Evolutionary conservation across 225 moss, liverwort and hornwort species (phyloP).

Genomic region (Lunularia cruciata): DNA sequence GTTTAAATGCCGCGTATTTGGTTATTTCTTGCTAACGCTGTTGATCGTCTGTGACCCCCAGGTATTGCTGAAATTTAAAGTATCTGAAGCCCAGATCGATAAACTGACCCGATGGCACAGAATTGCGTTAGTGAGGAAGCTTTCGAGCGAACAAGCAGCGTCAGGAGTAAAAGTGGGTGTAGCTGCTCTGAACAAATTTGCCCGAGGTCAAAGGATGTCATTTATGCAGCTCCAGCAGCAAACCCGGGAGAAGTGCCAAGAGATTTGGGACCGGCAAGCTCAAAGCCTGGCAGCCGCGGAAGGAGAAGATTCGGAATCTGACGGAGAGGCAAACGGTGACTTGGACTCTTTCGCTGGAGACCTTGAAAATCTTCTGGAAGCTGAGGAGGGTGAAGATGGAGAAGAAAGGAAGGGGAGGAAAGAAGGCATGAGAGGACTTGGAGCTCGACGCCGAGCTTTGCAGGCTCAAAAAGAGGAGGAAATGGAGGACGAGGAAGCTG

Average conservation of each 20-base stretch:
- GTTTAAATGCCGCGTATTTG: too few relatives aligned
- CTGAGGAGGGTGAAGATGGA: constrained; percentile 95
- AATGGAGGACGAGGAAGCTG: constrained; percentile 96
- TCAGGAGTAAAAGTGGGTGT: constrained; percentile 95
- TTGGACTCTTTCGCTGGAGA: constrained; percentile 98
- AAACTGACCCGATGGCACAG: constrained; percentile 97
- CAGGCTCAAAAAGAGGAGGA: constrained; percentile 94
- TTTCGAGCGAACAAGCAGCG: constrained; percentile 99
- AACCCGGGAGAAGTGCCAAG: constrained; percentile 97
- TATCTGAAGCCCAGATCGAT: constrained; percentile 80
- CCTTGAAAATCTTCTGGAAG: constrained; percentile 94
- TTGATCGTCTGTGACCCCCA: constrained; percentile 20
- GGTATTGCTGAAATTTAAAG: constrained; percentile 94
- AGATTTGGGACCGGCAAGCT: constrained; percentile 96
- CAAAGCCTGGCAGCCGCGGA: constrained; percentile 86
- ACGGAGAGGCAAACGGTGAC: constrained; percentile 95
- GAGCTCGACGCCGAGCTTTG: constrained; percentile 82
- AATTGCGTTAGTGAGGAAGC: constrained; percentile 96
- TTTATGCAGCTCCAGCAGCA: constrained; percentile 98
- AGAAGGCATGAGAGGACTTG: constrained; percentile 92
- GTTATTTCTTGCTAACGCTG: too few relatives aligned
- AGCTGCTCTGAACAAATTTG: constrained; percentile 95
- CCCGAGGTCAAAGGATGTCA: constrained; percentile 96
- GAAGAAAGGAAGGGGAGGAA: constrained; percentile 83
- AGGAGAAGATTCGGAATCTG: constrained; percentile 95